Evolutionary conservation across 192 early-diverging fungal genomes (phyloP), one percentile per base, ranked within the genome.

Genomic region (Entomortierella chlamydospora): DNA sequence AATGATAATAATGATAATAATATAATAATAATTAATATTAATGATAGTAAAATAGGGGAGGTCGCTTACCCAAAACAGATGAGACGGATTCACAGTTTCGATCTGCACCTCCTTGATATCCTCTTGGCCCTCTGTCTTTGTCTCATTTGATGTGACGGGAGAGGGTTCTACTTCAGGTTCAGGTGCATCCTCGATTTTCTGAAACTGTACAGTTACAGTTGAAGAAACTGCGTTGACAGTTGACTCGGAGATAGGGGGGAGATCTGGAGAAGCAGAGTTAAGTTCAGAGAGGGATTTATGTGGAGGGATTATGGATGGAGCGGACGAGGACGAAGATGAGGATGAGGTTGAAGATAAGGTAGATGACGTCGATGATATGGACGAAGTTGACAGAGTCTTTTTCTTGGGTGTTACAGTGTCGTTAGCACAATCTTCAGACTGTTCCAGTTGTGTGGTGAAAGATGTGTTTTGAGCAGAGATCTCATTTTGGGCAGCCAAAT

Each of bases 1-100:
- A n/a, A n/a, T n/a, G n/a, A n/a, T n/a, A n/a, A n/a, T n/a, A n/a
- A n/a, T n/a, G n/a, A n/a, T n/a, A n/a, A n/a, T n/a, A n/a, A n/a
- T n/a, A n/a, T n/a, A n/a, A n/a, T n/a, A n/a, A n/a, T n/a, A n/a
- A n/a, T n/a, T n/a, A n/a, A n/a, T n/a, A n/a, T n/a, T n/a, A n/a
- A n/a, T n/a, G n/a, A n/a, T n/a, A n/a, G n/a, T 25, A 30, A 30
- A 22, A 4, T 23, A 47, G 22, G 53, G 23, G 15, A 47, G 15
- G 45, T 8, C n/a, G 59, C 63, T 29, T 61, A 84, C 83, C 83
- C 83, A 84, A 31, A 84, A 84, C 41, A 84, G 49, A 69, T 84
- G 83, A 12, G 83, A 81, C 7, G 83, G 77, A 57, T 84, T 63
- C 12, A 77, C 70, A 17, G 77, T 68, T 33, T 84, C 77, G 34